Percentiles rank a stretch among this genome's conserved stretches.
These are phyloP conservation scores for Sclerospora graminicola DNA, from an alignment of 352 stramenopile species.

Conservation along the genomic window DNA sequence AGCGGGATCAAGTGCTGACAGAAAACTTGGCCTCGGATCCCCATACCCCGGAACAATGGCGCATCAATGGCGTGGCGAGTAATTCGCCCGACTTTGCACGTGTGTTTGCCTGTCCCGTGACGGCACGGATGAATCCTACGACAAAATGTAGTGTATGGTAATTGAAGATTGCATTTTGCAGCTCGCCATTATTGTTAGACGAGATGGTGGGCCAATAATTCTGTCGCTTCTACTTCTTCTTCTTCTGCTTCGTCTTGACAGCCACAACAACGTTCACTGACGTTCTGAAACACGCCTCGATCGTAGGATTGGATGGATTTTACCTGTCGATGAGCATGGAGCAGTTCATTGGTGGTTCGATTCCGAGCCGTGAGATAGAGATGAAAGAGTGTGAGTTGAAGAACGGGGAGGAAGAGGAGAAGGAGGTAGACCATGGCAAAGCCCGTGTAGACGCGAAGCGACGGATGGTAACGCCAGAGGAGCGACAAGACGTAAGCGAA, in stretches of 20 bases:
- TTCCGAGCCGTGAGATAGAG: conserved; percentile 64
- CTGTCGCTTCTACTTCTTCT: conserved; percentile 11
- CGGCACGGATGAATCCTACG: conserved; percentile 55
- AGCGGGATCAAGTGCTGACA: conserved; percentile 42
- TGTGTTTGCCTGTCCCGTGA: conserved; percentile 43
- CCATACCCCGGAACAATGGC: conserved; percentile 60
- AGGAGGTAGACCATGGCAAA: conserved; percentile 36
- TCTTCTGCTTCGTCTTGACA: conserved; percentile 3
- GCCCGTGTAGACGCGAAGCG: conserved; percentile 19
- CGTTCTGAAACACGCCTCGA: conserved; percentile 32
- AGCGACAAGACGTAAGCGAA: conserved; percentile 55
- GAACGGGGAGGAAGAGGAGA: conserved; percentile 36
- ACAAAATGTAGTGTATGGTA: conserved; percentile 75
- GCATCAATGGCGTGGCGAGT: conserved; percentile 68
- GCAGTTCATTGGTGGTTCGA: conserved; percentile 70
- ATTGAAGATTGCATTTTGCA: conserved; percentile 17
- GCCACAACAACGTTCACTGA: conserved; percentile 30
- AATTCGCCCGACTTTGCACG: conserved; percentile 63
- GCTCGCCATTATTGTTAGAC: conserved; percentile 2
- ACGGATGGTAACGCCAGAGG: conserved; percentile 32
- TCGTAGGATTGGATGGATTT: conserved; percentile 32
- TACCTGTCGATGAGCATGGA: conserved; percentile 46
- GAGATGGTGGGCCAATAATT: conserved; percentile 6
- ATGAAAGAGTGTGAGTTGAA: conserved; percentile 54
- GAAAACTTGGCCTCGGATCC: conserved; percentile 43